Evolutionary conservation across 108 stramenopile genomes (phyloP).

Genomic region (Skeletonema potamos): DNA sequence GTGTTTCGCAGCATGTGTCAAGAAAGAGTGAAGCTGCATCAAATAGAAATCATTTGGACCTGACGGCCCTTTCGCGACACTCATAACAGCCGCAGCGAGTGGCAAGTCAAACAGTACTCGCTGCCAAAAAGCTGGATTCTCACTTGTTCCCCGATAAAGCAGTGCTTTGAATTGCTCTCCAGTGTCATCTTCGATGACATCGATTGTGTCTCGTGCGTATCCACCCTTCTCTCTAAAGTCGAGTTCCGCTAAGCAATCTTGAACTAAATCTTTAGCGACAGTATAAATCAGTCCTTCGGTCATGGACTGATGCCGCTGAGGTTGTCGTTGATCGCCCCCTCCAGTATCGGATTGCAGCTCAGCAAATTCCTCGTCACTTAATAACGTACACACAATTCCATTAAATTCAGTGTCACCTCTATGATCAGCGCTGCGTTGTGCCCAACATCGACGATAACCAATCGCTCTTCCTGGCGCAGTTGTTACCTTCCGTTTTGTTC

Average conservation of each 20-base stretch:
- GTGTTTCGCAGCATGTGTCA: conserved; percentile 31
- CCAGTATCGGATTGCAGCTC: conserved; percentile 11
- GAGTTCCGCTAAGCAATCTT: conserved; percentile 78
- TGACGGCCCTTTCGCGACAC: conserved; percentile 66
- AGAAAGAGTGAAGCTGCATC: conserved; percentile 55
- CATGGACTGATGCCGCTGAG: conserved; percentile 36
- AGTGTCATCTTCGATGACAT: conserved; percentile 75
- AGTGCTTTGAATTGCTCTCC: conserved; percentile 62
- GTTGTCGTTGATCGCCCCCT: too few species aligned
- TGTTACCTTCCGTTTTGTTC: conserved; percentile 23
- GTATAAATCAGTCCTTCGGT: conserved; percentile 79
- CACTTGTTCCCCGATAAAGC: conserved; percentile 81
- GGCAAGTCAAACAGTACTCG: conserved; percentile 61
- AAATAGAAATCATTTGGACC: conserved; percentile 70
- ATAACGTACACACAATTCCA: conserved; percentile 85
- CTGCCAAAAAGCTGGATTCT: conserved; percentile 85
- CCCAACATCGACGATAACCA: conserved; percentile 82
- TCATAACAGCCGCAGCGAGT: conserved; percentile 66
- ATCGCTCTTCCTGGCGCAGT: conserved; percentile 40
- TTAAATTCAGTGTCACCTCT: conserved; percentile 68
- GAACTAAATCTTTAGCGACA: conserved; percentile 63
- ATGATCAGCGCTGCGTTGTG: conserved; percentile 85
- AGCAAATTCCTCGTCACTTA: conserved; percentile 67
- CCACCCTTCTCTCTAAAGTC: conserved; percentile 91
- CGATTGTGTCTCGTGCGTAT: conserved; percentile 79